Evolutionary conservation across 441 rosid genomes (phyloP), one percentile per base, ranked within the genome.

Genomic region (Eruca vesicaria): DNA sequence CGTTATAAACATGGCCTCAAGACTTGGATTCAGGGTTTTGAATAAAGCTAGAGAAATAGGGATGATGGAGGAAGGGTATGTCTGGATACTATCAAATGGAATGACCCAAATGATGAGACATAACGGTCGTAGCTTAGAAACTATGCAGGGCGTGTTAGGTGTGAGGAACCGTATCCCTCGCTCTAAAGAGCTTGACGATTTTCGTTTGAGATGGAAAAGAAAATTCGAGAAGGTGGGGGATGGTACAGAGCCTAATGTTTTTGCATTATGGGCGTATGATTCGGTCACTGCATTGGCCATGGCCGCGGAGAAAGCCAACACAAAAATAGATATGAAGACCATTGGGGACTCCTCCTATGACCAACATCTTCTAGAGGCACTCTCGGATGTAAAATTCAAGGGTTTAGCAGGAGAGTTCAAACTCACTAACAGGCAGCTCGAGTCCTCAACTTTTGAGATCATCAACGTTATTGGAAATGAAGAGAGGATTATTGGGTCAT

Each of bases 211-310:
- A 77, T 80, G 78, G 84, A 50, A 72, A 20, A 63, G 63, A 11
- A 79, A 36, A 1, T 26, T 5, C 9, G 0, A 53, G 35, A 68
- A 38, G 31, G 12, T 21, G 29, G 20, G 16, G 9, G 3, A 76
- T 12, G n/a, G 15, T 28, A 10, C 28, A 16, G 75, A 74, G 21
- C 63, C 52, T 1, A 80, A 73, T 55, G 43, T 65, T 2, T 85
- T 64, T n/a, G 88, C 83, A 5, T 52, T 82, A 16, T 74, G 84
- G 78, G 87, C 90, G 9, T 87, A 87, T 74, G 90, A 87, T 52
- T 65, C 84, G 11, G 18, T 81, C 33, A 80, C 71, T 55, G 84
- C 82, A 59, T 33, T 86, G 12, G 93, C 86, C 29, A 75, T 62
- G 82, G 83, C 86, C 2, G 67, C 73, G 12, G 89, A 84, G 80